phyloP scores from a whole-genome alignment of 2,329 filamentous ascomycete genomes.

The Aspergillus candidus region DNA sequence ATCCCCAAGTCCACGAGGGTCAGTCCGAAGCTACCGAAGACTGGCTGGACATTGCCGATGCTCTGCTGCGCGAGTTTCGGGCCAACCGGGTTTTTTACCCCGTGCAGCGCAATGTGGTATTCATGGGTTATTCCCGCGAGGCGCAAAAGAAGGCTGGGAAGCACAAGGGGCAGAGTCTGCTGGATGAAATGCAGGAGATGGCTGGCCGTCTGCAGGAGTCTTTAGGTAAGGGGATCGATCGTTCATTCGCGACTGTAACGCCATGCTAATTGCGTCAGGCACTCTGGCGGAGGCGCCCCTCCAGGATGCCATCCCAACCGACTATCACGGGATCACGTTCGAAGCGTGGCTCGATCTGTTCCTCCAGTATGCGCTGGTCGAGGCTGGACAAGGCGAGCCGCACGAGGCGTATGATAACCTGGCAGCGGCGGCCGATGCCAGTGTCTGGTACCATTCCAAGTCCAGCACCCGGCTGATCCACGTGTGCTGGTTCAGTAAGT shows the following conservation, averaged over 20 bases:
- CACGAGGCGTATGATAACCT: conserved; percentile 74
- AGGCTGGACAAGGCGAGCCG: conserved; percentile 61
- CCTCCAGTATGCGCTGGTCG: conserved; percentile 73
- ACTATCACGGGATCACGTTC: conserved; percentile 75
- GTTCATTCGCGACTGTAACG: not conserved
- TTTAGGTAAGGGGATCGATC: conserved; percentile 26
- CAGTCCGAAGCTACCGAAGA: conserved; percentile 47
- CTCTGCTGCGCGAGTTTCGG: conserved; percentile 55
- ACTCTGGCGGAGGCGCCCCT: conserved; percentile 20
- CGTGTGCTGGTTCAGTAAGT: conserved; percentile 66
- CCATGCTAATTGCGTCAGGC: conserved; percentile 17
- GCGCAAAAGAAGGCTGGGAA: conserved; percentile 33
- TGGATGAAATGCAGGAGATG: conserved; percentile 41
- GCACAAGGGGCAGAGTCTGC: conserved; percentile 30
- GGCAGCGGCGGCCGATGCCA: conserved; percentile 70
- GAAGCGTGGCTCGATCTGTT: conserved; percentile 85
- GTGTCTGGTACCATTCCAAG: conserved; percentile 69
- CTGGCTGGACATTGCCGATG: conserved; percentile 55
- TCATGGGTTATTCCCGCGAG: conserved; percentile 44
- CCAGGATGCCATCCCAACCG: conserved; percentile 39
- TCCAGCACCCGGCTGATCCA: conserved; percentile 67
- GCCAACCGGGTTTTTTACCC: conserved; percentile 57
- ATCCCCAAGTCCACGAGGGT: conserved; percentile 44
- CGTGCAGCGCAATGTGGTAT: conserved; percentile 45
- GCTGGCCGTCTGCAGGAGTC: conserved; percentile 39